These are phyloP conservation scores for Malus orientalis DNA, from an alignment of 306 rosid species.

Conservation along the genomic window DNA sequence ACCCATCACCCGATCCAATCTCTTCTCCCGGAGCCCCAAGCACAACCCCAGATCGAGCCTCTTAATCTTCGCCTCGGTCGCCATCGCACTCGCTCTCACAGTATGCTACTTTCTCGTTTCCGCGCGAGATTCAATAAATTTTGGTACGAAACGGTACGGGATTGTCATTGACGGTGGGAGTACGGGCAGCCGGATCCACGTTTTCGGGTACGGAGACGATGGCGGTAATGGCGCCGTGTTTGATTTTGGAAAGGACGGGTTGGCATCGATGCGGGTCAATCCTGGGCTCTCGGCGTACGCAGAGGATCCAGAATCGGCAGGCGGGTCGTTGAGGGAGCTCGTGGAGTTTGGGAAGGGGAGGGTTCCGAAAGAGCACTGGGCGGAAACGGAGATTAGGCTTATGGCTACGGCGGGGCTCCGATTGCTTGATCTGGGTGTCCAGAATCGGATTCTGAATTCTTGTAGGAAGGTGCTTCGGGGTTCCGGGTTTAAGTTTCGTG, in stretches of 20 bases:
- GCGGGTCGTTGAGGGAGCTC: conserved; percentile 47
- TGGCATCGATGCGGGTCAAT: conserved; percentile 55
- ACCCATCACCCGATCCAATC: conserved; percentile 49
- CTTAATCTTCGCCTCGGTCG: conserved; percentile 12
- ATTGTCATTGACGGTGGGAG: conserved; percentile 88
- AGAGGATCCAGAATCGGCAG: conserved; percentile 52
- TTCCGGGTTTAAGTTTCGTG: conserved; percentile 65
- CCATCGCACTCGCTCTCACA: conserved; percentile 26
- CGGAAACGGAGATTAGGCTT: conserved; percentile 63
- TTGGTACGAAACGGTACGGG: conserved; percentile 31
- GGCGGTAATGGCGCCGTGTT: conserved; percentile 20
- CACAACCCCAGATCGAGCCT: conserved; percentile 13
- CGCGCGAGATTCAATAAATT: not conserved
- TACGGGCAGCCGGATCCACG: conserved; percentile 80
- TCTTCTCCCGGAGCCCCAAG: conserved; percentile 48
- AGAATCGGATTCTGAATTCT: conserved; percentile 51
- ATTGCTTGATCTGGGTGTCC: conserved; percentile 40
- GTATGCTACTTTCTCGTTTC: conserved; percentile 24
- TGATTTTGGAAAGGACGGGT: conserved; percentile 45
- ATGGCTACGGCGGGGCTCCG: conserved; percentile 98
- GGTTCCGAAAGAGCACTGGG: conserved; percentile 65
- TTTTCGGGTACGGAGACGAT: conserved; percentile 34
- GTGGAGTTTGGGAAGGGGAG: conserved; percentile 56
- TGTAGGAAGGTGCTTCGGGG: conserved; percentile 46
- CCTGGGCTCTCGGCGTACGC: conserved; percentile 76